Evolutionary conservation across 2,329 filamentous ascomycete genomes (phyloP), one percentile per base, ranked within the genome.

Genomic region (Calonectria crousiana): DNA sequence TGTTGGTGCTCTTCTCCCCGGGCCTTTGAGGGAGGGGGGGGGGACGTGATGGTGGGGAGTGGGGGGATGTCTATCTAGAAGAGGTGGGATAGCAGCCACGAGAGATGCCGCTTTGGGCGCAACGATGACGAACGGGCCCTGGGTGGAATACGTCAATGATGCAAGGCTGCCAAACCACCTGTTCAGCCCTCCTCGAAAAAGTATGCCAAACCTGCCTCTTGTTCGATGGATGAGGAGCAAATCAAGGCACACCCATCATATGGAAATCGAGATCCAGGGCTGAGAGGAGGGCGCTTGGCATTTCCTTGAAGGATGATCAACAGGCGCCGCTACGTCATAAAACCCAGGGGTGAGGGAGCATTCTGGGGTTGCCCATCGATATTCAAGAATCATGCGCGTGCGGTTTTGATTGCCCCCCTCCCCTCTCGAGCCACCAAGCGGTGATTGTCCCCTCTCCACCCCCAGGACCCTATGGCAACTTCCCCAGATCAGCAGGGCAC

Each of bases 221-320:
- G 8, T 41, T 71, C 20, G 36, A 62, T 62, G 36, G 34, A 11
- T 13, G 23, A 41, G 10, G n/a, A 38, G 34, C 36, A 10, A 23
- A 62, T 41, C 34, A 41, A 20, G n/a, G 23, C 56, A n/a, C 69
- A 62, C 20, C 68, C 69, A 69, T 64, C 38, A 65, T 56, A 44
- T 62, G 36, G 52, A 53, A 74, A 79, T 79, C 76, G 73, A 79
- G 78, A 79, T 79, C 76, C 53, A 66, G 69, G 73, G 71, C 74
- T 44, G 49, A 62, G 44, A 32, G 58, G 44, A 41, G 38, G 67
- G 67, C 28, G 20, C 32, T 52, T 18, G 44, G 30, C 41, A 44
- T 53, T 32, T 52, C n/a, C 30, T 6, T 23, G 8, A n/a, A 20
- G 56, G 30, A 62, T 26, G 58, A 51, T 62, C 56, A 62, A 41